Evolutionary conservation across 306 rosid genomes (phyloP), one percentile per base, ranked within the genome.

Genomic region (Trichosanthes cucumerina): DNA sequence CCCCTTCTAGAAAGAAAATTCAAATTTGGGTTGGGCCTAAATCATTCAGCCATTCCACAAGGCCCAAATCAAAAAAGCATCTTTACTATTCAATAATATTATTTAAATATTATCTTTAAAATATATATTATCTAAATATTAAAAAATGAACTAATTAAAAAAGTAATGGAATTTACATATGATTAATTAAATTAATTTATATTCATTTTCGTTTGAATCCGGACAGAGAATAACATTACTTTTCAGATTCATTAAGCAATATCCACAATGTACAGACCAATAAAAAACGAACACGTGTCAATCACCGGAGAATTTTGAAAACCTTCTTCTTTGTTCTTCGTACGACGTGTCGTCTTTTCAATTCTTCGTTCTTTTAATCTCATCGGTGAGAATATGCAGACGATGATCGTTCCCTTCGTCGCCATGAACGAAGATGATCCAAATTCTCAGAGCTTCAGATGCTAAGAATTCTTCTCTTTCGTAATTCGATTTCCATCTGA

Each of bases 201-300:
- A 23, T 59, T 10, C 5, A 4, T 11, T 24, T 26, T 4, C 38
- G 0, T 59, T 12, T 13, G 8, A 4, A 5, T 12, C 1, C 8
- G 2, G 66, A 23, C 14, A 58, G 65, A 24, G 65, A 59, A 59
- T 5, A 1, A 28, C 12, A 15, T 0, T 23, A 14, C 38, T 58
- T 28, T 28, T 58, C 65, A 24, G 36, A 31, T 6, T 31, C 21
- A 5, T 31, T 12, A 34, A 15, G 39, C 57, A 71, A 79, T 81
- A 36, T 62, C 3, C 19, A 81, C 3, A 58, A 78, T 70, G 91
- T 87, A 84, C 88, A 85, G 81, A 85, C 81, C 93, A 93, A 89
- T 89, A 89, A 89, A 86, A 59, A 96, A 85, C 86, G 86, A 97
- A 92, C 96, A 96, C 98, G 97, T 97, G 98, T 96, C 98, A 89